Evolutionary conservation across 2,329 filamentous ascomycete species (phyloP).

Genomic region (Exophiala sideris): DNA sequence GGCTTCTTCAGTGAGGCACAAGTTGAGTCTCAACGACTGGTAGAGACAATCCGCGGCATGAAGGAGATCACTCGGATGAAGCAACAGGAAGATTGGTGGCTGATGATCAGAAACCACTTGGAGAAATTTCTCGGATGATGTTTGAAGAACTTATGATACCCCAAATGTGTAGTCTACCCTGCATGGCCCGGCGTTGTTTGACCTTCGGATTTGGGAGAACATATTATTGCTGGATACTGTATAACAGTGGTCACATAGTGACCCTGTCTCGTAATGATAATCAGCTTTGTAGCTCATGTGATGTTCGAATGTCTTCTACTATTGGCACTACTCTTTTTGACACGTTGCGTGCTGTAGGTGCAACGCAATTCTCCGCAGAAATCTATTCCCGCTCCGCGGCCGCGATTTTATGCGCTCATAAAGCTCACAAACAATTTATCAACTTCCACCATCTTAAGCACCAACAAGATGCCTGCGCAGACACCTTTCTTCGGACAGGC

Average conservation of each 20-base stretch:
- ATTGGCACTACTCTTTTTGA: too few species aligned
- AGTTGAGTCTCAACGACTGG: conserved; percentile 47
- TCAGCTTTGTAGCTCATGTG: too few species aligned
- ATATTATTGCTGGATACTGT: too few species aligned
- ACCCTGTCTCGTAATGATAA: too few species aligned
- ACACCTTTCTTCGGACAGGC: conserved; percentile 7
- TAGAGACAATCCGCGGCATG: conserved; percentile 32
- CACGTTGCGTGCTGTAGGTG: too few species aligned
- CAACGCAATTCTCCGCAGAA: too few species aligned
- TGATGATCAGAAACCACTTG: conserved; percentile 4
- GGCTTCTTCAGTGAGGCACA: conserved; percentile 58
- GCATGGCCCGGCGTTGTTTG: neutral
- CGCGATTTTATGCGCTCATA: too few species aligned
- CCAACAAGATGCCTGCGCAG: conserved; percentile 7
- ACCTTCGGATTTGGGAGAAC: neutral
- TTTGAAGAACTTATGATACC: neutral
- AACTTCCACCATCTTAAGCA: neutral
- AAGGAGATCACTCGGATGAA: conserved; percentile 8
- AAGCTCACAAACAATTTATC: neutral
- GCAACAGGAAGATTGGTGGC: conserved; percentile 7
- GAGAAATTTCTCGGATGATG: conserved; percentile 12
- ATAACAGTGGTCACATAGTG: too few species aligned
- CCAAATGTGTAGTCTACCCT: neutral
- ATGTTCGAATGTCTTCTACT: too few species aligned
- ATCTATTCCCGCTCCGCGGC: too few species aligned